phyloP scores from a whole-genome alignment of 2,329 filamentous ascomycete species.

The Trichoderma arundinaceum region DNA sequence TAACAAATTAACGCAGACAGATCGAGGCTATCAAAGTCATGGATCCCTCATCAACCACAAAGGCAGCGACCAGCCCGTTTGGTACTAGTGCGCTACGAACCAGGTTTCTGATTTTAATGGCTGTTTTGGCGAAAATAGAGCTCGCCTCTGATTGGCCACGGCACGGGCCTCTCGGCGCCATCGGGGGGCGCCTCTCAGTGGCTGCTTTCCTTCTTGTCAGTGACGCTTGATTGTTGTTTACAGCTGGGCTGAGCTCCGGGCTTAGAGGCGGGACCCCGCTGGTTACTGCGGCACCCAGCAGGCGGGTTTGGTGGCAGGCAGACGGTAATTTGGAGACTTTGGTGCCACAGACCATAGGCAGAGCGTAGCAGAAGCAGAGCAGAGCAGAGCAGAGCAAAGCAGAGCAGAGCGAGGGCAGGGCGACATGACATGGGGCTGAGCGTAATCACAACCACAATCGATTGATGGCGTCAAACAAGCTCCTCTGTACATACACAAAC shows the following conservation, averaged over 20 bases:
- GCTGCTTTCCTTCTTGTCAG: background rate
- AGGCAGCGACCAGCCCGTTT: background rate
- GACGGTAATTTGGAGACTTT: too few species aligned
- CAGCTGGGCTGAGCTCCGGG: background rate
- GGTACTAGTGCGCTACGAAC: slow-evolving; percentile 1
- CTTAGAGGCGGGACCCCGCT: slow-evolving; percentile 29
- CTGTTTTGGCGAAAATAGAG: background rate
- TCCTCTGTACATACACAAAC: background rate
- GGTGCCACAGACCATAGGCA: too few species aligned
- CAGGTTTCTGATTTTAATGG: background rate
- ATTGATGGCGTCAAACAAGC: too few species aligned
- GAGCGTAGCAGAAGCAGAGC: too few species aligned
- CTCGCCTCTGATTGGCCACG: slow-evolving; percentile 17
- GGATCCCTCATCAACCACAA: slow-evolving; percentile 14
- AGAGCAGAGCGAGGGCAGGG: too few species aligned
- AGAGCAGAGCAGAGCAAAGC: too few species aligned
- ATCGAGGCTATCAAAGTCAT: background rate
- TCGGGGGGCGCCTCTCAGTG: background rate
- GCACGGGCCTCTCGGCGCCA: background rate
- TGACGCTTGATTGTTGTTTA: slow-evolving; percentile 24
- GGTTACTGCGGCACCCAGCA: slow-evolving; percentile 39
- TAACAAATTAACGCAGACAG: background rate
- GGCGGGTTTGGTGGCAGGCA: background rate
- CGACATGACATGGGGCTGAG: too few species aligned
- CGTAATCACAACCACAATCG: too few species aligned